These are phyloP conservation scores for Mycena galericulata DNA, from an alignment of 768 basidiomycete genomes.

Conservation along the genomic window DNA sequence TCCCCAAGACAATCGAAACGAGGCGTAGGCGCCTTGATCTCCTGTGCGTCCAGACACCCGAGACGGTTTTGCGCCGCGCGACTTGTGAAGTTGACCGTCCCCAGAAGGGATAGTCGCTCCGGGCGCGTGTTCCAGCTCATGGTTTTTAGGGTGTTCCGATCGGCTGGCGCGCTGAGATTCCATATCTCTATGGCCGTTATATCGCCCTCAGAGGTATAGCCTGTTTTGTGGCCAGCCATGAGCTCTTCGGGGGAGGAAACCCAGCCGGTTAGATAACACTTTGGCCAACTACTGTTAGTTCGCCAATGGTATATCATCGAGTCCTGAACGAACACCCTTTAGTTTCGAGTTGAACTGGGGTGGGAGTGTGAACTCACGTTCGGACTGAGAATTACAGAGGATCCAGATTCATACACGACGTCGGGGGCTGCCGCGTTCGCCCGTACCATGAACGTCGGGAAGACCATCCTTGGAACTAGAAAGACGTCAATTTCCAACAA, in stretches of 20 bases:
- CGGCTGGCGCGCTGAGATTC: conserved; percentile 30
- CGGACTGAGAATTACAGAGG: conserved; percentile 29
- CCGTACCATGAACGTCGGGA: conserved; percentile 24
- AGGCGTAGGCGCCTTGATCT: conserved; percentile 3
- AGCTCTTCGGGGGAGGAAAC: conserved; percentile 30
- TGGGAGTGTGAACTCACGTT: background rate
- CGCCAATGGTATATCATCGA: conserved; percentile 41
- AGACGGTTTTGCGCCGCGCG: background rate
- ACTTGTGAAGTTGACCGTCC: conserved; percentile 7
- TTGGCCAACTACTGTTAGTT: conserved; percentile 25
- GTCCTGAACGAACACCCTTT: conserved; percentile 24
- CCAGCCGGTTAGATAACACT: conserved; percentile 34
- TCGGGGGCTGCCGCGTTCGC: conserved; percentile 28
- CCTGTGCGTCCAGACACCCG: background rate
- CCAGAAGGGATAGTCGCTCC: background rate
- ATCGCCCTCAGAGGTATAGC: conserved; percentile 28
- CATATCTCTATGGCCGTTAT: conserved; percentile 36
- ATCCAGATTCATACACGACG: conserved; percentile 13
- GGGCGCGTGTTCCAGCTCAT: conserved; percentile 23
- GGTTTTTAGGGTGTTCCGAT: background rate
- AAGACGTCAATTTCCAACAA: background rate
- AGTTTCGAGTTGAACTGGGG: background rate
- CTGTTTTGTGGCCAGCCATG: conserved; percentile 27
- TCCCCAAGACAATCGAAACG: conserved; percentile 12
- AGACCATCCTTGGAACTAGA: conserved; percentile 30